These are phyloP conservation scores for Carex arenaria DNA, from an alignment of 202 grass and related monocot genomes.

Conservation along the genomic window DNA sequence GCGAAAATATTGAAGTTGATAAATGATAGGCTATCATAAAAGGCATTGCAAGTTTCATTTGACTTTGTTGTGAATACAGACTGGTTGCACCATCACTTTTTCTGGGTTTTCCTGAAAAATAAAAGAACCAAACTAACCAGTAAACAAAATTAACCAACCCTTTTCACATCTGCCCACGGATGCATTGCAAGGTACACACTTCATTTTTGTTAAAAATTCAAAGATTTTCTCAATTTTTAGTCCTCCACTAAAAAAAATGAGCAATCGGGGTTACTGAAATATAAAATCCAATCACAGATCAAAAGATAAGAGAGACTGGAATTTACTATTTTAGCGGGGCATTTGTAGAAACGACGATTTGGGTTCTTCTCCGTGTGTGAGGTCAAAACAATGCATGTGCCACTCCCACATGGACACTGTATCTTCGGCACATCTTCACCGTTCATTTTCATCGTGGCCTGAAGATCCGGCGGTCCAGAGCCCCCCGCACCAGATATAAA, in stretches of 20 bases:
- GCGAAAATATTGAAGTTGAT: background rate
- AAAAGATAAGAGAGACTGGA: background rate
- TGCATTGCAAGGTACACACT: background rate
- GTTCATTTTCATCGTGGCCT: background rate
- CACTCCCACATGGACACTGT: constrained; percentile 20
- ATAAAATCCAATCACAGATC: background rate
- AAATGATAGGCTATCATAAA: background rate
- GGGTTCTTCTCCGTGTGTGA: constrained; percentile 20
- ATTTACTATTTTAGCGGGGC: background rate
- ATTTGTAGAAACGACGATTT: constrained; percentile 19
- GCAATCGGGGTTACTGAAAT: background rate
- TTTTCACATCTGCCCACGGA: background rate
- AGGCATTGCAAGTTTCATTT: background rate
- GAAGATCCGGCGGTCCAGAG: background rate
- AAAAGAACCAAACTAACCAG: background rate
- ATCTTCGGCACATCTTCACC: constrained; percentile 3
- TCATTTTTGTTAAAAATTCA: background rate
- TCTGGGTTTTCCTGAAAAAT: background rate
- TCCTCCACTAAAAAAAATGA: background rate
- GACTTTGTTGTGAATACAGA: background rate
- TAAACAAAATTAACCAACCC: background rate
- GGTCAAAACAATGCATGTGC: background rate
- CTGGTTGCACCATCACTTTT: background rate
- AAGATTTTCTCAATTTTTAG: background rate
- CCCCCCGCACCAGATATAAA: background rate